Conservation (phyloP, 768 basidiomycete genomes). For the Suillus weaverae region DNA sequence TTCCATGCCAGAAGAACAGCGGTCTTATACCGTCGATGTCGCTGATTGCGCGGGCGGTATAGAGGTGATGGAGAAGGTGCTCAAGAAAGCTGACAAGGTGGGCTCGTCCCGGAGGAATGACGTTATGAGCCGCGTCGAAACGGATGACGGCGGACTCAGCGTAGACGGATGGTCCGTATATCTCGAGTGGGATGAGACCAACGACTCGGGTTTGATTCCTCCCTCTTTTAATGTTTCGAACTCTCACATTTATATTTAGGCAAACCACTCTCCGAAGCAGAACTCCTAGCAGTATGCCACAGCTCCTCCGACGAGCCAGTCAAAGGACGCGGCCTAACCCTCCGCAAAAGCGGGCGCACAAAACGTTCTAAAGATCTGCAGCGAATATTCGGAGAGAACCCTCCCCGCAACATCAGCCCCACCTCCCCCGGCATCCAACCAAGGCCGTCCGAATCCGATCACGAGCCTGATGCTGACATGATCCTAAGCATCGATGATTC, state of each 20-base stretch:
- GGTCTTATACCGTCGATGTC: slow-evolving; percentile 76
- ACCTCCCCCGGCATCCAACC: slow-evolving; percentile 28
- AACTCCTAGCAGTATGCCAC: slow-evolving; percentile 81
- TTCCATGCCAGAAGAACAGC: slow-evolving; percentile 76
- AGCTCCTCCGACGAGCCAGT: slow-evolving; percentile 74
- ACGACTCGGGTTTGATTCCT: slow-evolving; percentile 48
- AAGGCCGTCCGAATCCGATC: slow-evolving; percentile 25
- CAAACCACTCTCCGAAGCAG: slow-evolving; percentile 75
- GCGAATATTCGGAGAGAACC: slow-evolving; percentile 49
- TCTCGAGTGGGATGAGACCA: slow-evolving; percentile 56
- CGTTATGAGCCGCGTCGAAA: slow-evolving; percentile 56
- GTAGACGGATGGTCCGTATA: slow-evolving; percentile 92
- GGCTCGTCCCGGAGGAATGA: slow-evolving; percentile 42
- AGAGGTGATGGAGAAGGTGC: slow-evolving; percentile 84
- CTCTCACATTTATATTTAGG: slow-evolving; percentile 32
- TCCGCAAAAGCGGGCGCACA: slow-evolving; percentile 54
- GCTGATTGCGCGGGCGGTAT: slow-evolving; percentile 77
- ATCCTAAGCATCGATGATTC: slow-evolving; percentile 28
- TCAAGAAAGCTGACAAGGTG: slow-evolving; percentile 86
- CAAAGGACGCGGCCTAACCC: slow-evolving; percentile 75
- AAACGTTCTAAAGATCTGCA: slow-evolving; percentile 45
- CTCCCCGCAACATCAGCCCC: slow-evolving; percentile 37
- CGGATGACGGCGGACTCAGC: slow-evolving; percentile 70
- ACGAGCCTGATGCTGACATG: slow-evolving; percentile 40
- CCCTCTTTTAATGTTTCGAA: background rate